Conservation (phyloP, 2,329 filamentous ascomycete species). For the Didymella keratinophila region DNA sequence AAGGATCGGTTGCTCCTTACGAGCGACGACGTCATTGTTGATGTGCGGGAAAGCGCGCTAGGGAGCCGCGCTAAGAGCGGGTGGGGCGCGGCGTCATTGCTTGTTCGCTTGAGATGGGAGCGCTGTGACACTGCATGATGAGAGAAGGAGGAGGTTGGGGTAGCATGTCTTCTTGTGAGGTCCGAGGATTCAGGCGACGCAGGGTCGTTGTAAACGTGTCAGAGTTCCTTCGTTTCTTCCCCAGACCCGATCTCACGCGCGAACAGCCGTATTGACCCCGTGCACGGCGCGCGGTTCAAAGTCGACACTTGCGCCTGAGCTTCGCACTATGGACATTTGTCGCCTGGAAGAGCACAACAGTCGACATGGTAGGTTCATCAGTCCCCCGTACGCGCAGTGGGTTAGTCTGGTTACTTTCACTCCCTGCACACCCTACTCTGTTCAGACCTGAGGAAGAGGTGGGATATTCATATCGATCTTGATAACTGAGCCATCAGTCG, state of each 20-base stretch:
- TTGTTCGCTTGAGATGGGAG: neutral
- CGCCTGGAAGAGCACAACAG: too few species aligned
- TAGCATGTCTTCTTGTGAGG: neutral
- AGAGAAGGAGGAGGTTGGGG: neutral
- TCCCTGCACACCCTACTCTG: too few species aligned
- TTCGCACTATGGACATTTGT: too few species aligned
- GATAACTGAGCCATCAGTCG: too few species aligned
- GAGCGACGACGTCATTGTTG: conserved; percentile 6
- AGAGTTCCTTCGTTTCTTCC: neutral
- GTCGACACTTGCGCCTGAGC: too few species aligned
- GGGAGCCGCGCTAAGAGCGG: conserved; percentile 1
- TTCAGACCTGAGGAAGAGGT: too few species aligned
- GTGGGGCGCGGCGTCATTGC: conserved; percentile 16
- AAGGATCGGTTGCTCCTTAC: conserved; percentile 2
- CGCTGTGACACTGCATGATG: neutral
- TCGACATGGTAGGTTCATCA: too few species aligned
- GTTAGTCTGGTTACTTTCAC: too few species aligned
- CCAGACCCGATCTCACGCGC: neutral
- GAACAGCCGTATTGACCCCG: too few species aligned
- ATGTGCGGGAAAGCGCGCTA: neutral
- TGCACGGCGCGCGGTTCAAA: too few species aligned
- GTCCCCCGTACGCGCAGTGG: too few species aligned
- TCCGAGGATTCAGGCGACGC: neutral
- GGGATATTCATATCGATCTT: too few species aligned
- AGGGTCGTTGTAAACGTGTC: neutral